These are phyloP conservation scores for Rhexocercosporidium sp. DNA, from an alignment of 2,329 filamentous ascomycete species.

Conservation along the genomic window DNA sequence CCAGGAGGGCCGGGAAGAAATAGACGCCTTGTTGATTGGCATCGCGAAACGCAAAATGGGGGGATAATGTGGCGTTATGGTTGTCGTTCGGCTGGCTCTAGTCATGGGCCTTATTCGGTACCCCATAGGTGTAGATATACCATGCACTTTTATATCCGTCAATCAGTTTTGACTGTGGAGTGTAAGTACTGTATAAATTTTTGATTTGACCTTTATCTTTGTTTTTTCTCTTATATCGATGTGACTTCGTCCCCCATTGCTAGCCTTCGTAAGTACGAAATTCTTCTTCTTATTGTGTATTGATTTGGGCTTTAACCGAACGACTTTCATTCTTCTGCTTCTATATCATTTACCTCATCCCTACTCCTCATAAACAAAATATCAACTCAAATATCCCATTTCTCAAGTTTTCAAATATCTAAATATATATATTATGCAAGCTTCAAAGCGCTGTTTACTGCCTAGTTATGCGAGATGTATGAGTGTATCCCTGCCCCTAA, in stretches of 20 bases:
- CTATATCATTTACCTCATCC: too few species aligned
- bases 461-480: too few species aligned
- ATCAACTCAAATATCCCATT: too few species aligned
- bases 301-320: too few species aligned
- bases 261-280: too few species aligned
- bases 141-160: conserved; percentile 5
- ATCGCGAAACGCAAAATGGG: conserved; percentile 13
- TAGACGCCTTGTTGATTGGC: conserved; percentile 12
- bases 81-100: conserved; percentile 2
- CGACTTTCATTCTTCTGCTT: too few species aligned
- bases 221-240: too few species aligned
- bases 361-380: too few species aligned
- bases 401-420: too few species aligned
- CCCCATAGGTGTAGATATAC: conserved; percentile 16
- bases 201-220: not conserved
- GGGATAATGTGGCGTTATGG: conserved; percentile 13
- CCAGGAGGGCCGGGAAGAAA: conserved; percentile 42
- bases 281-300: too few species aligned
- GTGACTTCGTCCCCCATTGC: too few species aligned
- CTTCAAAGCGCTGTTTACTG: not conserved
- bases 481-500: not conserved
- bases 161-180: not conserved
- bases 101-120: not conserved
- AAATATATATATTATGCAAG: not conserved
- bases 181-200: too few species aligned